Evolutionary conservation across 164 flowering plant species (phyloP).

Genomic region (Stephania cephalantha): DNA sequence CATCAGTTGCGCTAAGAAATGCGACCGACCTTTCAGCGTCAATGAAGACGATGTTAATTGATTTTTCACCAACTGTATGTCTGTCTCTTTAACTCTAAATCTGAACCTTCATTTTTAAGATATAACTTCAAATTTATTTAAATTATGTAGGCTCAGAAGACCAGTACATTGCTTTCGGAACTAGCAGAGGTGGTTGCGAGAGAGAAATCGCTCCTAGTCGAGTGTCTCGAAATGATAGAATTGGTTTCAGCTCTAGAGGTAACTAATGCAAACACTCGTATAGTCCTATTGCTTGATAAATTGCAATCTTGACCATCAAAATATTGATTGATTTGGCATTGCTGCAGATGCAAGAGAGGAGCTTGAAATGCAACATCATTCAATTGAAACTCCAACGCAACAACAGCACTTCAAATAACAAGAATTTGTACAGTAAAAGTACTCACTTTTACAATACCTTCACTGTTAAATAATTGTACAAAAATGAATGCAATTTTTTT

Average conservation of each 20-base stretch:
- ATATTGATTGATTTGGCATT: background rate
- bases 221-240: conserved; percentile 46
- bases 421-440: too few relatives aligned
- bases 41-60: conserved; percentile 26
- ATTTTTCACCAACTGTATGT: conserved; percentile 38
- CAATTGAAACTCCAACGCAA: conserved; percentile 26
- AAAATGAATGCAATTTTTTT: background rate
- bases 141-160: conserved; percentile 35
- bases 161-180: conserved; percentile 33
- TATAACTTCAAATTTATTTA: background rate
- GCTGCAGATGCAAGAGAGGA: conserved; percentile 47
- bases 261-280: background rate
- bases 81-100: too few relatives aligned
- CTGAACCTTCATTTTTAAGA: too few relatives aligned
- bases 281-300: background rate
- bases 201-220: conserved; percentile 51
- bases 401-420: background rate
- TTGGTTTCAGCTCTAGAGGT: conserved; percentile 47
- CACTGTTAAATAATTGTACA: background rate
- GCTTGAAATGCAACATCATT: conserved; percentile 36
- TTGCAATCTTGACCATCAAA: background rate
- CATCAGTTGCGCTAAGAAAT: conserved; percentile 31
- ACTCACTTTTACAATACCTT: background rate
- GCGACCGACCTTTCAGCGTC: conserved; percentile 45
- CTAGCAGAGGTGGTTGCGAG: conserved; percentile 52